Evolutionary conservation across 2,329 filamentous ascomycete species (phyloP), one percentile per base, ranked within the genome.

Genomic region (Microsporum audouinii): DNA sequence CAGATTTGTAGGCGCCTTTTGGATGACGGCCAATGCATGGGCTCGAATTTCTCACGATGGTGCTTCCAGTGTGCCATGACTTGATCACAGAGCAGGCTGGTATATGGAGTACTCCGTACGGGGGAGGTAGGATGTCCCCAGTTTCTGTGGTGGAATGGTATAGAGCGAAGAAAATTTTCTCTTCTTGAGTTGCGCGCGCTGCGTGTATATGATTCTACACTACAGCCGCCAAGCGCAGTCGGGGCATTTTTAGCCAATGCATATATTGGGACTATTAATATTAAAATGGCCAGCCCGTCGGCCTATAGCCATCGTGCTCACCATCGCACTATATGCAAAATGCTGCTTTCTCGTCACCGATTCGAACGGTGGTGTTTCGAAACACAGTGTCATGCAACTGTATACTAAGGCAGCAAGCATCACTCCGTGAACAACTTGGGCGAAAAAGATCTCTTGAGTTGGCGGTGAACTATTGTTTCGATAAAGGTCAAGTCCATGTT

Each of bases 151-250:
- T 39, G 38, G 45, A 27, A 29, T 51, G 23, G 23, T 49, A 33
- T 31, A 29, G 31, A 10, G 12, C 3, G 27, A 31, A 29, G 45
- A 31, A 29, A 5, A 43, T 14, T 43, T 5, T 14, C 17, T 8
- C 29, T 31, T 17, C 4, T 5, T 45, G 14, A 45, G 41, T 17
- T 5, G 5, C 10, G 5, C 41, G 41, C 3, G 41, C 41, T 45
- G 14, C 17, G 41, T 45, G 14, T 45, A 41, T 17, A 45, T 17
- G 47, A 12, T 34, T 12, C 29, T 14, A 53, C 27, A 53, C 29
- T 34, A 36, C 51, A 38, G 51, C 51, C 51, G 31, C 51, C 51
- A 55, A 55, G 51, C 51, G 51, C 51, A 36, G 51, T 55, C 31
- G 31, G 45, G 45, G 7, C 45, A 51, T 51, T 31, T 17, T 29